These are phyloP conservation scores for Penicillium sclerotiorum DNA, from an alignment of 2,329 filamentous ascomycete genomes.

Conservation along the genomic window DNA sequence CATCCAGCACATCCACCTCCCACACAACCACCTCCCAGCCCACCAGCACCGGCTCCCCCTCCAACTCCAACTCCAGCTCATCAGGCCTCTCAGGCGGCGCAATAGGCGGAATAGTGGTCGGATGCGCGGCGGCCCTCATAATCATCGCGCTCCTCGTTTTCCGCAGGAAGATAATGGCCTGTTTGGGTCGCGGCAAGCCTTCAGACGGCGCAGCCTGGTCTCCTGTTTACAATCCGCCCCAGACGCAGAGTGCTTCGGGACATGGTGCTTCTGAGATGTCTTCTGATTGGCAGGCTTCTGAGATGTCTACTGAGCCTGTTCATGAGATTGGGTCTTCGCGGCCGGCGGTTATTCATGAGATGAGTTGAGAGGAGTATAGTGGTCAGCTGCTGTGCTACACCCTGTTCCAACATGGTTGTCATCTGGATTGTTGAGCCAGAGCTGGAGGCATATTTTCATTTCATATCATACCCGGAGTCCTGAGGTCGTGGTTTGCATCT, in stretches of 20 bases:
- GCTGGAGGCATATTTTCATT: too few species aligned
- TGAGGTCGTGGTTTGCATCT: too few species aligned
- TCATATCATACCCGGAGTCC: too few species aligned
- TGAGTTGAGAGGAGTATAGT: background rate
- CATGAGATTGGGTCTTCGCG: background rate
- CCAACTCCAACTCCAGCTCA: background rate
- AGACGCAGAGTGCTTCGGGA: background rate
- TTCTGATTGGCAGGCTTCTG: background rate
- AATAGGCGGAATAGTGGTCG: conserved; percentile 2
- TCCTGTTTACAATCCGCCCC: background rate
- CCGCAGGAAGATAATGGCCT: background rate
- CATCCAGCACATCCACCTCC: background rate
- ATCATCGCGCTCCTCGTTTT: background rate
- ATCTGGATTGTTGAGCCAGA: too few species aligned
- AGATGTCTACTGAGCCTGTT: background rate
- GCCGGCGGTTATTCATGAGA: background rate
- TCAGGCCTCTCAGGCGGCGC: conserved; percentile 1
- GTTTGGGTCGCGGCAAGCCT: background rate
- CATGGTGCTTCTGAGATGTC: background rate
- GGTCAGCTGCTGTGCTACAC: too few species aligned
- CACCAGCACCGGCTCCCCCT: background rate
- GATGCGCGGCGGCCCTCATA: background rate
- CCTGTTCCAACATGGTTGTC: too few species aligned
- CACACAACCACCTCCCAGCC: background rate
- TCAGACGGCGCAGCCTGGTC: background rate